Evolutionary conservation across 2,329 filamentous ascomycete genomes (phyloP).

Genomic region (Cladorrhinum sp.): DNA sequence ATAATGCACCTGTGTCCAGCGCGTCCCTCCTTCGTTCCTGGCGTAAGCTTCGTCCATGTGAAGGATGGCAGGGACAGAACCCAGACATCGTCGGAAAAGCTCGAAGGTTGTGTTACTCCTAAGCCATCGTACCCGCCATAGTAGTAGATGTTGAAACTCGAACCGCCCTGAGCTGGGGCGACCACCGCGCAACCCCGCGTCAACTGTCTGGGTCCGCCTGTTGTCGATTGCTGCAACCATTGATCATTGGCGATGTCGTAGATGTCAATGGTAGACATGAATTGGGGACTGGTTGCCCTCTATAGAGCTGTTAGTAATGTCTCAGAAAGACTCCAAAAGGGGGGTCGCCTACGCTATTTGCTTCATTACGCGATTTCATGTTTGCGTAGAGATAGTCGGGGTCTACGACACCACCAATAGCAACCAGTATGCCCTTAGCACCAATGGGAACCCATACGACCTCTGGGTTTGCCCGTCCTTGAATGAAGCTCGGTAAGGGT

Average conservation of each 20-base stretch:
- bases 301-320: slow-evolving; percentile 35
- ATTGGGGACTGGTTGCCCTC: slow-evolving; percentile 63
- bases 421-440: slow-evolving; percentile 69
- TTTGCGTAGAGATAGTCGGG: slow-evolving; percentile 45
- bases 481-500: slow-evolving; percentile 48
- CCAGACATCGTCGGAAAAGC: slow-evolving; percentile 67
- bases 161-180: slow-evolving; percentile 65
- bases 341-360: slow-evolving; percentile 39
- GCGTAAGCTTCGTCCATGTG: slow-evolving; percentile 63
- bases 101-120: slow-evolving; percentile 37
- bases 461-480: slow-evolving; percentile 60
- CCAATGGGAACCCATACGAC: slow-evolving; percentile 77
- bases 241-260: slow-evolving; percentile 68
- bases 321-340: neutral
- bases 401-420: slow-evolving; percentile 69
- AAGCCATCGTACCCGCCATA: slow-evolving; percentile 71
- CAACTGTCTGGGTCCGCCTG: slow-evolving; percentile 52
- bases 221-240: slow-evolving; percentile 69
- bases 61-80: slow-evolving; percentile 77
- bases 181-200: slow-evolving; percentile 71
- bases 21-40: slow-evolving; percentile 50
- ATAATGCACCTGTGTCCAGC: slow-evolving; percentile 73
- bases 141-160: slow-evolving; percentile 80
- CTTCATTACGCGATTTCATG: slow-evolving; percentile 32
- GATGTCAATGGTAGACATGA: slow-evolving; percentile 70